phyloP scores from a whole-genome alignment of 352 stramenopile species.

The Phytophthora cajani region DNA sequence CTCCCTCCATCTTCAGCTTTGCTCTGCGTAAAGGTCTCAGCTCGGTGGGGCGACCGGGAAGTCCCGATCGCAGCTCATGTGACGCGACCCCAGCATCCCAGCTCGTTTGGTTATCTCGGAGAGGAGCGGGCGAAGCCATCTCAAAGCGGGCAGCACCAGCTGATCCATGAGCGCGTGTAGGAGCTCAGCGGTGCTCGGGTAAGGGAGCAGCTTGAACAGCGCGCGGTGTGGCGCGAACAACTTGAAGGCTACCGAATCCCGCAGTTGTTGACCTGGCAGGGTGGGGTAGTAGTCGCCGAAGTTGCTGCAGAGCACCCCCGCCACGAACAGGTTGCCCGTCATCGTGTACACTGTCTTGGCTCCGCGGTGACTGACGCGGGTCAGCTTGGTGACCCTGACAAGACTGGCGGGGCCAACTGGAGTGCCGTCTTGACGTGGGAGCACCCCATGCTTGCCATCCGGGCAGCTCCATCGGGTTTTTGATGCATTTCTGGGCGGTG shows the following conservation, averaged over 20 bases:
- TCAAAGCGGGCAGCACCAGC: slow-evolving; percentile 54
- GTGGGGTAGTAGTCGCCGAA: slow-evolving; percentile 75
- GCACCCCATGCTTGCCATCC: slow-evolving; percentile 5
- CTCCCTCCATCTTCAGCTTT: slow-evolving; percentile 31
- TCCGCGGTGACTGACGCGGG: slow-evolving; percentile 25
- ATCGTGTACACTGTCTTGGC: slow-evolving; percentile 73
- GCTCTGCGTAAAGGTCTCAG: slow-evolving; percentile 22
- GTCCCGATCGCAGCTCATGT: slow-evolving; percentile 7
- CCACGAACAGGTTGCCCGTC: slow-evolving; percentile 70
- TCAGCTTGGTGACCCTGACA: slow-evolving; percentile 40
- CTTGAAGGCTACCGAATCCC: slow-evolving; percentile 50
- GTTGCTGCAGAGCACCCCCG: slow-evolving; percentile 78
- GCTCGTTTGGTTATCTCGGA: slow-evolving; percentile 17
- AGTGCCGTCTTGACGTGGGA: slow-evolving; percentile 1
- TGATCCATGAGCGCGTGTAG: slow-evolving; percentile 56
- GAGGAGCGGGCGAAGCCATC: slow-evolving; percentile 30
- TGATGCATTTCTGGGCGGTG: slow-evolving; percentile 25
- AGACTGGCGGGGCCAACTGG: slow-evolving; percentile 11
- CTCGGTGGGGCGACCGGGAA: slow-evolving; percentile 18
- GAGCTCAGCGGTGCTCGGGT: slow-evolving; percentile 43
- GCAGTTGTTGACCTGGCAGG: slow-evolving; percentile 34
- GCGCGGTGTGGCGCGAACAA: slow-evolving; percentile 62
- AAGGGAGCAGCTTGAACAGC: slow-evolving; percentile 60
- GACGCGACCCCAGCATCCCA: slow-evolving; percentile 9
- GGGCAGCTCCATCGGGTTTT: slow-evolving; percentile 8